Evolutionary conservation across 1,284 basidiomycete genomes (phyloP), one percentile per base, ranked within the genome.

Genomic region (Macrocystidia cucumis): DNA sequence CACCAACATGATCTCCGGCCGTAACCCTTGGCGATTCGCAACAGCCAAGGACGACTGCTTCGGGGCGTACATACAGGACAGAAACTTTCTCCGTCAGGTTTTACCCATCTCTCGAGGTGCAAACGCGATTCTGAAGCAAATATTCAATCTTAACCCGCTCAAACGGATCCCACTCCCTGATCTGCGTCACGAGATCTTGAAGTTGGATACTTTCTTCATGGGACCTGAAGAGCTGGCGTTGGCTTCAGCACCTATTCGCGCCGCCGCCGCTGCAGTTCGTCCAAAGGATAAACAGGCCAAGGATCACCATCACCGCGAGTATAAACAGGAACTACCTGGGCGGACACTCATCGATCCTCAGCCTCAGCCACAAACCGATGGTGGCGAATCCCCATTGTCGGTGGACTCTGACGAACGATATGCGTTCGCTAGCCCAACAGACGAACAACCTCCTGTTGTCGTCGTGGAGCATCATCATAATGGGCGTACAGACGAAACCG

Each of bases 11-110:
- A 78, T 91, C 31, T 85, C 84, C 39, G 86, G 87, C 12, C 77
- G 86, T 28, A 89, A 87, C 55, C 92, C 91, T 4, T 97, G 93
- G 93, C 73, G 76, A 43, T 69, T 74, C 46, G 91, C 93, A 3
- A 74, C 68, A 30, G 59, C 69, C 4, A 62, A 67, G 30, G 91
- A 96, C 58, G 72, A 78, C 35, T 80, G 78, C 26, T 95, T 87
- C 63, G 55, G 64, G 13, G 72, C 77, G 1, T 91, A 71, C 60
- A 57, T 87, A 33, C 58, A 69, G 37, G 72, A 91, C 49, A 71
- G 67, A 20, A 58, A 83, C 42, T 83, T 83, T 49, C 69, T 93
- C 17, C 69, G 69, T n/a, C 58, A 72, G 13, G 74, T 78, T 43
- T 67, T 90, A 3, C 84, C 85, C 11, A 83, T 92, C 47, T 85